These are phyloP conservation scores for Daucus carota DNA, from an alignment of 129 eudicot genomes.

Conservation along the genomic window DNA sequence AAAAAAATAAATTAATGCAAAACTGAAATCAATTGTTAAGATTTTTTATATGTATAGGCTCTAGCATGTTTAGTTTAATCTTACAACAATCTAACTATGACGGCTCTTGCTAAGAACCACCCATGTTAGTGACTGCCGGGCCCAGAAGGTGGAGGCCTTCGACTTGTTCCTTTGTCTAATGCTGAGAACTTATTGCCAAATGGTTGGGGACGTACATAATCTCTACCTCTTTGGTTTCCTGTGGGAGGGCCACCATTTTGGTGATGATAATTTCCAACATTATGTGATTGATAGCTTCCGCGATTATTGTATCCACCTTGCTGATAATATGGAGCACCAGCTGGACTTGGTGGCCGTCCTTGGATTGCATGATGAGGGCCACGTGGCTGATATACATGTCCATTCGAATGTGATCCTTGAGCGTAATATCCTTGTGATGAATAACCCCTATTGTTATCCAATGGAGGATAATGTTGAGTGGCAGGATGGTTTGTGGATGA, in stretches of 20 bases:
- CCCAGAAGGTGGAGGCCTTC: slow-evolving; percentile 34
- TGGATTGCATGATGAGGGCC: slow-evolving; percentile 18
- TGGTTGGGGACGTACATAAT: slow-evolving; percentile 41
- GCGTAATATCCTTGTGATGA: slow-evolving; percentile 30
- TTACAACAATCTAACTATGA: slow-evolving; percentile 1
- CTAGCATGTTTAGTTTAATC: neutral
- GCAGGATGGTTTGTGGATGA: slow-evolving; percentile 21
- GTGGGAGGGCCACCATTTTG: slow-evolving; percentile 33
- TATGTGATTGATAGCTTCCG: slow-evolving; percentile 18
- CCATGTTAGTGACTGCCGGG: slow-evolving; percentile 21
- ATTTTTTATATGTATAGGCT: neutral
- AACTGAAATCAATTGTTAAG: neutral
- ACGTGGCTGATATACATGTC: slow-evolving; percentile 26
- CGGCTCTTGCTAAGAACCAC: slow-evolving; percentile 1
- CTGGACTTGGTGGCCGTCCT: slow-evolving; percentile 12
- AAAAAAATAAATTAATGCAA: neutral
- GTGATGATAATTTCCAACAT: slow-evolving; percentile 23
- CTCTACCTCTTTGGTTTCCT: slow-evolving; percentile 31
- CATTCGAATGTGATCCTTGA: slow-evolving; percentile 23
- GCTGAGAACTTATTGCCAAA: slow-evolving; percentile 68
- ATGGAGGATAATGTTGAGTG: slow-evolving; percentile 28
- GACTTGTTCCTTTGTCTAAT: slow-evolving; percentile 39
- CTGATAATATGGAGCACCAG: slow-evolving; percentile 18
- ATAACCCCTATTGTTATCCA: slow-evolving; percentile 15
- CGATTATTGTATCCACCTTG: slow-evolving; percentile 25